Conservation (phyloP, 148 eudicot species). For the Nepenthes gracilis region DNA sequence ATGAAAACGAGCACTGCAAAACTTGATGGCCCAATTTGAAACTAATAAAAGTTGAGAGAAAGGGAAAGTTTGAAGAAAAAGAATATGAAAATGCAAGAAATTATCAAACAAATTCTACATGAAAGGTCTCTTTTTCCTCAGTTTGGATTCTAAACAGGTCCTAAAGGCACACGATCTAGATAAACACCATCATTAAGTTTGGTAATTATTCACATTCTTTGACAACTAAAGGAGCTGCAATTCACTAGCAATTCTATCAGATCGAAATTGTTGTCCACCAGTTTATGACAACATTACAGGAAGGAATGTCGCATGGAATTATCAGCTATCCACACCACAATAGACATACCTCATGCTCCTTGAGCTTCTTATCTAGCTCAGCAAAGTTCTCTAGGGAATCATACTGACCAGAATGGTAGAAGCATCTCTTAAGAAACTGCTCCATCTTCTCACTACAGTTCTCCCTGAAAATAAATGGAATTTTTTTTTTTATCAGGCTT, state of each 20-base stretch:
- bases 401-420: conserved; percentile 84
- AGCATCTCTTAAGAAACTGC: conserved; percentile 71
- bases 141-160: no score
- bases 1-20: no score
- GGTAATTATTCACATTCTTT: not conserved
- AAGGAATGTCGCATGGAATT: not conserved
- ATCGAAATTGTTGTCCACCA: not conserved
- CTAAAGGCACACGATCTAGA: no score
- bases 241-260: not conserved
- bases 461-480: conserved; percentile 39
- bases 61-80: no score
- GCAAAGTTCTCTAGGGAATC: conserved; percentile 58
- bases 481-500: not conserved
- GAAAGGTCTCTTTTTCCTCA: no score
- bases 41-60: no score
- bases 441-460: conserved; percentile 88
- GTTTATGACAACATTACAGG: not conserved
- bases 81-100: no score
- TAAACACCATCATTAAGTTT: no score
- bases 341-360: conserved; percentile 67
- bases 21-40: no score
- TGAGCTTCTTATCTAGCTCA: conserved; percentile 69
- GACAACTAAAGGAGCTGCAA: not conserved
- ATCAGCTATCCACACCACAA: not conserved
- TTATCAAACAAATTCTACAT: no score